Conservation (phyloP, 139 green algal genomes). For the Tetraselmis striata region DNA sequence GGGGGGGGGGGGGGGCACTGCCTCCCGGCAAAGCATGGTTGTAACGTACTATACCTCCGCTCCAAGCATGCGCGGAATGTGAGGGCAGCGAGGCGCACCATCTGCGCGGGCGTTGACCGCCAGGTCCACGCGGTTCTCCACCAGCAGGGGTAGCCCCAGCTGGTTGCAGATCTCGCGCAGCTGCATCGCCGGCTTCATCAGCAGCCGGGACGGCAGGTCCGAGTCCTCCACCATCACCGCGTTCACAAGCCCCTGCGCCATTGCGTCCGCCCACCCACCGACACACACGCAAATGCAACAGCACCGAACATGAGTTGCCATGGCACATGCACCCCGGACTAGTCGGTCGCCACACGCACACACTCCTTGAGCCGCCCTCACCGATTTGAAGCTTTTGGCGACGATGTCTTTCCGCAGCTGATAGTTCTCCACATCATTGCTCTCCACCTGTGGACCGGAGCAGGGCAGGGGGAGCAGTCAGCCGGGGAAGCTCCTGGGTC, state of each 20-base stretch:
- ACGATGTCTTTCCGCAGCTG: background rate
- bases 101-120: background rate
- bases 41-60: too few relatives aligned
- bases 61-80: too few relatives aligned
- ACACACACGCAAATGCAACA: background rate
- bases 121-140: slow-evolving; percentile 9
- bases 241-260: slow-evolving; percentile 4
- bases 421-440: background rate
- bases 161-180: background rate
- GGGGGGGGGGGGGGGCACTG: too few relatives aligned
- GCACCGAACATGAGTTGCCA: background rate
- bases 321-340: background rate
- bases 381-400: background rate
- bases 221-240: slow-evolving; percentile 6
- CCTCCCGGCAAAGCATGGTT: too few relatives aligned
- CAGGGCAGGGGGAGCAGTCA: too few relatives aligned
- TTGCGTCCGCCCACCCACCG: background rate
- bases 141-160: background rate
- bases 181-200: background rate
- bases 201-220: background rate
- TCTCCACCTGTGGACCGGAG: background rate
- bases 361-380: background rate
- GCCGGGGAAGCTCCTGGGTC: too few relatives aligned
- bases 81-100: too few relatives aligned
- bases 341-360: background rate